phyloP scores from a whole-genome alignment of 2,329 filamentous ascomycete genomes.

The Trichoderma sp. region DNA sequence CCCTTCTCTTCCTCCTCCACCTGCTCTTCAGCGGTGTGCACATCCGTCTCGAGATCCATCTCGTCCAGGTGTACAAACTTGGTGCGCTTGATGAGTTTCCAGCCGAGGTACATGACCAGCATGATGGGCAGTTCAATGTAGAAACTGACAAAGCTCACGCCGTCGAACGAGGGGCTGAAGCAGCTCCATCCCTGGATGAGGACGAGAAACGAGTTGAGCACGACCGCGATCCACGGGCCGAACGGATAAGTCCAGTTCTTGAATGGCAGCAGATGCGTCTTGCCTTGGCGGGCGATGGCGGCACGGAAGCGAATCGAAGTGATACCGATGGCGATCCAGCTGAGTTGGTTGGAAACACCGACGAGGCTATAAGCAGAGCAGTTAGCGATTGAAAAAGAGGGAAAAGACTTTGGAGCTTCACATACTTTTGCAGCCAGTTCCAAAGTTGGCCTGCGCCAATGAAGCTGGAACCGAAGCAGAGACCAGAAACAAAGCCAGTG shows the following conservation, averaged over 20 bases:
- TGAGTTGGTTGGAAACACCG: constrained; percentile 68
- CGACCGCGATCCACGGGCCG: constrained; percentile 60
- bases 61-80: constrained; percentile 59
- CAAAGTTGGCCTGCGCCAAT: constrained; percentile 68
- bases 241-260: constrained; percentile 69
- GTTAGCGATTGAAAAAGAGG: neutral
- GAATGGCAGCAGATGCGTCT: constrained; percentile 64
- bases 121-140: constrained; percentile 67
- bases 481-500: constrained; percentile 59
- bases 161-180: constrained; percentile 62
- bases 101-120: constrained; percentile 66
- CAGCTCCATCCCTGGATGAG: constrained; percentile 66
- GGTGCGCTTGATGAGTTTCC: constrained; percentile 72
- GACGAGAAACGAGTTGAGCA: constrained; percentile 63
- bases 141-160: constrained; percentile 64
- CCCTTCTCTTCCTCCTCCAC: constrained; percentile 36
- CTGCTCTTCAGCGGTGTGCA: constrained; percentile 54
- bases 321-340: constrained; percentile 67
- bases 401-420: constrained; percentile 23
- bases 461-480: constrained; percentile 68
- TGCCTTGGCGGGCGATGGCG: constrained; percentile 60
- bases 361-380: constrained; percentile 47
- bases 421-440: constrained; percentile 68
- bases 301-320: constrained; percentile 67
- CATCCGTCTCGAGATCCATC: constrained; percentile 65